Evolutionary conservation across 2,329 filamentous ascomycete species (phyloP).

Genomic region (Ascochyta pisi): DNA sequence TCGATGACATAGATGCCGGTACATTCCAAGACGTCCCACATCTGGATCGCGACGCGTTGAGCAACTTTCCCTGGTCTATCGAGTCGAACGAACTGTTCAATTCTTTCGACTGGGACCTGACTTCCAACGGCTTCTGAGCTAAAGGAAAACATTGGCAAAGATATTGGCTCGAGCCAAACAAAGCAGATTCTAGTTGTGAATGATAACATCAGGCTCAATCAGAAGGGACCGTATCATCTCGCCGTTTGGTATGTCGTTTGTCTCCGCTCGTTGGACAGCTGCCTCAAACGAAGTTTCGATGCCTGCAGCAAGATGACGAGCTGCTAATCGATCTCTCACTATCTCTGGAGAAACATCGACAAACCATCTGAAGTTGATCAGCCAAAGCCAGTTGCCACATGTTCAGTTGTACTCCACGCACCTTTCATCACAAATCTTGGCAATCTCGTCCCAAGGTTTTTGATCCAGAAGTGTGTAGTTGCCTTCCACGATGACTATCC

Average conservation of each 20-base stretch:
- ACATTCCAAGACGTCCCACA: constrained; percentile 26
- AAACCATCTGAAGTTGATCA: constrained; percentile 30
- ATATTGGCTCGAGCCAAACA: not conserved
- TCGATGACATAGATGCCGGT: constrained; percentile 24
- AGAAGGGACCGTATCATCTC: constrained; percentile 30
- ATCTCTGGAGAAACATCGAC: constrained; percentile 29
- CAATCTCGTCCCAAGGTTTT: constrained; percentile 28
- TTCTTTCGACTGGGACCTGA: constrained; percentile 36
- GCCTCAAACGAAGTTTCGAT: constrained; percentile 31
- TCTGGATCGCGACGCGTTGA: constrained; percentile 30
- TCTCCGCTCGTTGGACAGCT: constrained; percentile 30
- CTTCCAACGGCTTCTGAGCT: constrained; percentile 22
- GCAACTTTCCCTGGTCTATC: constrained; percentile 34
- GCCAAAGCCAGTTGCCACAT: not conserved
- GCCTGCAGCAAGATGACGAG: constrained; percentile 33
- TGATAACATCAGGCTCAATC: constrained; percentile 27
- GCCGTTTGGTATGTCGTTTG: constrained; percentile 36
- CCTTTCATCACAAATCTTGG: constrained; percentile 27
- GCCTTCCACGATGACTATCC: constrained; percentile 34
- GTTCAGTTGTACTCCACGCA: constrained; percentile 6
- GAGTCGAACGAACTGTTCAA: constrained; percentile 35
- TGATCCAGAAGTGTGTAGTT: constrained; percentile 37
- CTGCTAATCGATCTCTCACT: constrained; percentile 26
- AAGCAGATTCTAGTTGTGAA: constrained; percentile 22
- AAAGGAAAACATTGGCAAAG: not conserved